Evolutionary conservation across 805 yeast genomes (phyloP).

Genomic region (Kodamaea nitidulidarum): DNA sequence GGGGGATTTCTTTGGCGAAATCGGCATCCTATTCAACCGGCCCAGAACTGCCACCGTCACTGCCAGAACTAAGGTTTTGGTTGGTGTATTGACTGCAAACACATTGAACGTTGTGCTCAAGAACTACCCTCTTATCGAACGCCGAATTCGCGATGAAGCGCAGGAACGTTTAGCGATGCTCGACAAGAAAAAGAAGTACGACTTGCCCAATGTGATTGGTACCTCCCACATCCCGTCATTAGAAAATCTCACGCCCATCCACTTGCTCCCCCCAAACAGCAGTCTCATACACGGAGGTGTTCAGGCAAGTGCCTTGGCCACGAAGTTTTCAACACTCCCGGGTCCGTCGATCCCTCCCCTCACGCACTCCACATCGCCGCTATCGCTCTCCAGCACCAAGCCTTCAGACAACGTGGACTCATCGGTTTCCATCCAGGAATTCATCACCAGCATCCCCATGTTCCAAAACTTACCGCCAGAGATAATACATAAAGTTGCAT

Average conservation of each 20-base stretch:
- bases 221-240: conserved; percentile 10
- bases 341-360: conserved; percentile 16
- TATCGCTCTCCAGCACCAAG: conserved; percentile 7
- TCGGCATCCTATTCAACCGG: conserved; percentile 69
- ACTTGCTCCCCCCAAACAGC: conserved; percentile 9
- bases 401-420: conserved; percentile 42
- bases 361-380: conserved; percentile 18
- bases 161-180: conserved; percentile 72
- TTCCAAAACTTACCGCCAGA: conserved; percentile 55
- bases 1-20: conserved; percentile 76
- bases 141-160: conserved; percentile 72
- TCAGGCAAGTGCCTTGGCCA: conserved; percentile 14
- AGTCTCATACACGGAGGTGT: conserved; percentile 7
- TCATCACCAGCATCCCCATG: conserved; percentile 54
- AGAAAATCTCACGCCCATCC: conserved; percentile 1
- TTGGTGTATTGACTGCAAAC: conserved; percentile 66
- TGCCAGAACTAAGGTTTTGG: conserved; percentile 60
- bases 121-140: conserved; percentile 60
- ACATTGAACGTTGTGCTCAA: conserved; percentile 56
- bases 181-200: conserved; percentile 52
- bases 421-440: conserved; percentile 54
- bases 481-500: conserved; percentile 60
- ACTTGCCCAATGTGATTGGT: conserved; percentile 27
- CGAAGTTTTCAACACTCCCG: conserved; percentile 10
- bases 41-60: conserved; percentile 79